Evolutionary conservation across 768 basidiomycete species (phyloP).

Genomic region (Lenzites betulinus): DNA sequence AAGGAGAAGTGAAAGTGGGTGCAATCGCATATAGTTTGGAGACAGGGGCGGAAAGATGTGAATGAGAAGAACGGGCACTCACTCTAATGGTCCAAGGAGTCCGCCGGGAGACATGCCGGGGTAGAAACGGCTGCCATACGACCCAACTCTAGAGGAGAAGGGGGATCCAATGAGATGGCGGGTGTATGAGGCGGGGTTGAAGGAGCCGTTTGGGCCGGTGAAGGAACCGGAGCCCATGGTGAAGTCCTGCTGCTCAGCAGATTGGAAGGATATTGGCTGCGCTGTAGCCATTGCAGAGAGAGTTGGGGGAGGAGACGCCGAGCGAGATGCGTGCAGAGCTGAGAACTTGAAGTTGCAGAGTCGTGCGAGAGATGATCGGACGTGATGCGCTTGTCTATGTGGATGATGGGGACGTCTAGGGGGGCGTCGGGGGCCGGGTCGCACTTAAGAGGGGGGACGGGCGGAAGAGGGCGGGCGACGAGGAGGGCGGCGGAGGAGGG

Average conservation of each 20-base stretch:
- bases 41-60: no score
- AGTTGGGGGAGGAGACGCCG: neutral
- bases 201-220: slow-evolving; percentile 44
- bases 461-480: slow-evolving; percentile 4
- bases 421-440: neutral
- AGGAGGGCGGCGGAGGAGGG: slow-evolving; percentile 10
- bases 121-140: slow-evolving; percentile 64
- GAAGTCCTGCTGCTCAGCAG: slow-evolving; percentile 30
- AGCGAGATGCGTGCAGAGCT: neutral
- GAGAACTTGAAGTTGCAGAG: neutral
- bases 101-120: slow-evolving; percentile 65
- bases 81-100: slow-evolving; percentile 68
- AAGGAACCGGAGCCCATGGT: slow-evolving; percentile 53
- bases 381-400: neutral
- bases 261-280: slow-evolving; percentile 47
- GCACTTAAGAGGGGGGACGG: neutral
- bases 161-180: slow-evolving; percentile 72
- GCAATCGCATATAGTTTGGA: neutral
- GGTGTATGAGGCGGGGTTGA: slow-evolving; percentile 69
- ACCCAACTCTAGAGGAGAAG: slow-evolving; percentile 64
- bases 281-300: slow-evolving; percentile 38
- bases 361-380: slow-evolving; percentile 6
- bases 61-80: slow-evolving; percentile 32
- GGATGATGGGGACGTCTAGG: slow-evolving; percentile 5
- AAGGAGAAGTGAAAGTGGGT: no score